A percentile compares a stretch with the other conserved stretches of the same genome.
phyloP scores from a whole-genome alignment of 1,284 basidiomycete genomes.

The Flammula alnicola region DNA sequence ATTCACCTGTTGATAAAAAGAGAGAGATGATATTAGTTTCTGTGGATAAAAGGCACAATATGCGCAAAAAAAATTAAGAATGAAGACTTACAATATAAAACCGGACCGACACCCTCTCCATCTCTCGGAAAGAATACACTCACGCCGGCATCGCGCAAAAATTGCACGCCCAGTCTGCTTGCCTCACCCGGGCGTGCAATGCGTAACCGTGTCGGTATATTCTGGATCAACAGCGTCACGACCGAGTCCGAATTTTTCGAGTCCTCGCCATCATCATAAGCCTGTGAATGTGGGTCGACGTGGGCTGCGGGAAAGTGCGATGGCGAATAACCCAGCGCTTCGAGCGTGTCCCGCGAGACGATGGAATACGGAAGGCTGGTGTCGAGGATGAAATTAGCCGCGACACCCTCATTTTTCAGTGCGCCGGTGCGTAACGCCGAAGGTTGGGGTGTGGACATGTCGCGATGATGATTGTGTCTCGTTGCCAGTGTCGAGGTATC shows the following conservation, averaged over 20 bases:
- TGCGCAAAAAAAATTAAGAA: background rate
- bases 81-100: slow-evolving; percentile 31
- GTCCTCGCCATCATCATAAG: slow-evolving; percentile 12
- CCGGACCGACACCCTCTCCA: slow-evolving; percentile 28
- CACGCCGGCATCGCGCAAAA: slow-evolving; percentile 30
- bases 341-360: slow-evolving; percentile 36
- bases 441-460: background rate
- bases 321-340: slow-evolving; percentile 32
- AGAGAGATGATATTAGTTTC: slow-evolving; percentile 2
- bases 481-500: background rate
- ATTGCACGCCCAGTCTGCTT: slow-evolving; percentile 30
- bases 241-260: slow-evolving; percentile 3
- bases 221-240: slow-evolving; percentile 29
- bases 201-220: slow-evolving; percentile 24
- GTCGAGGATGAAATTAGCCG: slow-evolving; percentile 43
- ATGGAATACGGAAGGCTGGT: slow-evolving; percentile 37
- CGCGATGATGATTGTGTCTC: background rate
- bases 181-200: slow-evolving; percentile 30
- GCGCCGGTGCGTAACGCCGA: background rate
- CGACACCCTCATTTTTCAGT: slow-evolving; percentile 26
- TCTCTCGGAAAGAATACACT: slow-evolving; percentile 29
- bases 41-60: background rate
- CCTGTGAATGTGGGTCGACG: slow-evolving; percentile 11
- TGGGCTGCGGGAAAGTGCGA: slow-evolving; percentile 7
- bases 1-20: slow-evolving; percentile 21